Conservation (phyloP, 2,329 filamentous ascomycete species). For the Cordyceps cicadae region DNA sequence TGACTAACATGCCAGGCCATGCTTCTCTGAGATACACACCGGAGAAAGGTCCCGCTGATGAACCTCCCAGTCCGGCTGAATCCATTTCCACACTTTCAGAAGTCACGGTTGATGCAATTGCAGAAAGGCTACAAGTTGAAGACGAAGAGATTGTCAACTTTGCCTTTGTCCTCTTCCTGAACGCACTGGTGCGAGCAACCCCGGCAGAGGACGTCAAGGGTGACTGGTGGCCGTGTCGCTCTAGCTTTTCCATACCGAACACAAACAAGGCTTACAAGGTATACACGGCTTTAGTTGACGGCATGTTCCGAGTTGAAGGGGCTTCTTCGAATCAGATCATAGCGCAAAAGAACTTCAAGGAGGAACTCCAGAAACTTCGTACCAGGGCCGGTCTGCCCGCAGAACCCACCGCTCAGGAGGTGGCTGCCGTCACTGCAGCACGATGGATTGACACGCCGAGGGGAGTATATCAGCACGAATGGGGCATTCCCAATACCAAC, state of each 20-base stretch:
- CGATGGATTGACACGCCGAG: background rate
- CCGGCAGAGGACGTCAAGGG: background rate
- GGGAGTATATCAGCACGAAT: background rate
- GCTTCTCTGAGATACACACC: background rate
- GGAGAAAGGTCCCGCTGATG: background rate
- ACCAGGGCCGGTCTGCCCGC: background rate
- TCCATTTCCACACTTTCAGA: accelerated
- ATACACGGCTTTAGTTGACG: background rate
- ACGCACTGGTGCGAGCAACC: background rate
- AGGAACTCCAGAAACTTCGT: background rate
- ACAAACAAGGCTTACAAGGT: too few species aligned
- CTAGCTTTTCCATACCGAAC: background rate
- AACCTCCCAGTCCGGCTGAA: background rate
- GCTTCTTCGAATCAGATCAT: background rate
- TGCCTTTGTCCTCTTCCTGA: background rate
- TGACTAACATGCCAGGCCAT: background rate
- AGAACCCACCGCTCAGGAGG: background rate
- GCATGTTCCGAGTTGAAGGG: background rate
- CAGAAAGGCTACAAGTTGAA: background rate
- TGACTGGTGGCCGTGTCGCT: background rate
- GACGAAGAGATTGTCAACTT: background rate
- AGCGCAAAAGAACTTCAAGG: background rate
- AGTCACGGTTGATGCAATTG: background rate
- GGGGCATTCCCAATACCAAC: accelerated
- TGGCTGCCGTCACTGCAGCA: background rate